Evolutionary conservation across 2,329 filamentous ascomycete genomes (phyloP), one percentile per base, ranked within the genome.

Genomic region (Colletotrichum scovillei): DNA sequence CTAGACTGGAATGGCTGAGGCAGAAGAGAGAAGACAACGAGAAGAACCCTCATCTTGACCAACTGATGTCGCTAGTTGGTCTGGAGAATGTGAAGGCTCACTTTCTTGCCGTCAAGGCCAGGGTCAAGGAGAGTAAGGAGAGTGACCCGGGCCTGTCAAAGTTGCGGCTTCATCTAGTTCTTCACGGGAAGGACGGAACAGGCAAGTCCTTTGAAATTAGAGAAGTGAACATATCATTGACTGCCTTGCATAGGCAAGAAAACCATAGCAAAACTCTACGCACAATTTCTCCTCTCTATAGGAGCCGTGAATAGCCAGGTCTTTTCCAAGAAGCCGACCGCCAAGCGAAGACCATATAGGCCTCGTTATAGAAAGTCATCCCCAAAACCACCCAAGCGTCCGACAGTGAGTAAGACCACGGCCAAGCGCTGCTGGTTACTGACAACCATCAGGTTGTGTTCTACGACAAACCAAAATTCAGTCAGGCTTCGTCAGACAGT

Each of bases 41-140:
- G 0, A 77, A 79, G 14, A 92, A 90, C 72, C 78, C 82, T n/a
- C 84, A 86, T 2, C 81, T 93, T 1, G 91, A 93, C 76, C 76
- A 82, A 0, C 78, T 93, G 30, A 92, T 93, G 88, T 81, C 82
- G 1, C 88, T 93, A 85, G 87, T 89, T 59, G 91, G 92, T 2
- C 82, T 93, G 0, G 91, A 93, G 30, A 38, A 67, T 2, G 55
- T 67, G 35, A 67, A 67, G 7, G 65, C 65, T 2, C 55, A 52
- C n/a, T 67, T 67, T 32, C 65, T 67, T 35, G 65, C 55, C 19
- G 24, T 67, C 1, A 67, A 67, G 56, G 22, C 65, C 19, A 52
- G 4, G 22, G 1, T 60, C 11, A 16, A 52, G 26, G 26, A 22
- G 1, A 14, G 12, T 16, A 52, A 67, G 32, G 6, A 3, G 16